Evolutionary conservation across 2,329 filamentous ascomycete genomes (phyloP).

Genomic region (Chaetomiaceae sp.): DNA sequence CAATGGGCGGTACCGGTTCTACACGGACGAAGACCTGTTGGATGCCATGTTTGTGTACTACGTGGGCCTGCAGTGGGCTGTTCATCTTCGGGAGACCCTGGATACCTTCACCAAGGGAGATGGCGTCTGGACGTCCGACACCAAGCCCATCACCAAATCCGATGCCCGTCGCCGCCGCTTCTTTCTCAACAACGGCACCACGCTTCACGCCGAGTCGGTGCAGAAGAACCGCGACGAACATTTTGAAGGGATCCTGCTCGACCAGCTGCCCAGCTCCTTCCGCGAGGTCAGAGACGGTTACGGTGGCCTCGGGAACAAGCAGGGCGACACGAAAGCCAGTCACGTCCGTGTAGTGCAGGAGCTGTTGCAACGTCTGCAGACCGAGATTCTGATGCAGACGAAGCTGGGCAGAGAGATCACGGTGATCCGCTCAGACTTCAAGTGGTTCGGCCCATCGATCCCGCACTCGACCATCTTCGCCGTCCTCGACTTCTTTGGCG

Average conservation of each 20-base stretch:
- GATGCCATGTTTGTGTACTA: conserved; percentile 40
- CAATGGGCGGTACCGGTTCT: conserved; percentile 50
- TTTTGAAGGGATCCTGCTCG: conserved; percentile 47
- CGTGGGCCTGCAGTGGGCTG: conserved; percentile 35
- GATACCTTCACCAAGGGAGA: conserved; percentile 18
- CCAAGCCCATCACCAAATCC: conserved; percentile 25
- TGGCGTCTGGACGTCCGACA: conserved; percentile 31
- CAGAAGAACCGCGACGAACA: conserved; percentile 36
- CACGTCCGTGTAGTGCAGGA: conserved; percentile 49
- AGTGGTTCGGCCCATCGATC: conserved; percentile 52
- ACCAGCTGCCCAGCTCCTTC: conserved; percentile 44
- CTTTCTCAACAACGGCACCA: conserved; percentile 34
- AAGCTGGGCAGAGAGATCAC: conserved; percentile 45
- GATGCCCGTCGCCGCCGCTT: conserved; percentile 40
- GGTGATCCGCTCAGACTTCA: conserved; percentile 53
- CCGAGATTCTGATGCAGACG: conserved; percentile 49
- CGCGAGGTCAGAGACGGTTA: conserved; percentile 36
- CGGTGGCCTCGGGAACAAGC: conserved; percentile 33
- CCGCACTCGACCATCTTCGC: conserved; percentile 51
- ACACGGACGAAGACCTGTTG: conserved; percentile 48
- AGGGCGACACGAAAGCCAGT: conserved; percentile 34
- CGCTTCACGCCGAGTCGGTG: conserved; percentile 25
- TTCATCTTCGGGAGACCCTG: conserved; percentile 31
- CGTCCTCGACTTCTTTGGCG: conserved; percentile 51
- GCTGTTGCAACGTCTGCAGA: conserved; percentile 51